Conservation (phyloP, 768 basidiomycete species). For the Pholiota molesta region DNA sequence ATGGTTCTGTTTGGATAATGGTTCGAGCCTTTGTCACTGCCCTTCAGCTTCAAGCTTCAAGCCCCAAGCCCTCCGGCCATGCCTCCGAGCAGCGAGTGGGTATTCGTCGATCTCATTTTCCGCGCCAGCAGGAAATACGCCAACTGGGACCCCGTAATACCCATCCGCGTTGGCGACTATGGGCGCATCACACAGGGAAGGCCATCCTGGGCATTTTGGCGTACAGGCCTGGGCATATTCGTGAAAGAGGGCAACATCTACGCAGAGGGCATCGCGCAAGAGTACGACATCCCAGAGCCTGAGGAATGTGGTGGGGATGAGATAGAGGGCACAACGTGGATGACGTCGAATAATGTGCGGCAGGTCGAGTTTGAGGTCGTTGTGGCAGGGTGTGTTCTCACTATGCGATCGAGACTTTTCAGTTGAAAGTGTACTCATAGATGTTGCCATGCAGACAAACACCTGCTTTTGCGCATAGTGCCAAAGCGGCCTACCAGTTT, state of each 20-base stretch:
- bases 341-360: background rate
- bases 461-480: background rate
- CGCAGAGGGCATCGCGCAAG: background rate
- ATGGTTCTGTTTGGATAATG: too few species aligned
- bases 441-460: background rate
- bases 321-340: background rate
- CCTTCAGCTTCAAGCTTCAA: too few species aligned
- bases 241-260: background rate
- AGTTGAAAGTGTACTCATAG: background rate
- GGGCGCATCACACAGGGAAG: constrained; percentile 28
- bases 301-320: background rate
- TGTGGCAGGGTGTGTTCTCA: background rate
- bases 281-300: background rate
- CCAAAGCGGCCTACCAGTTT: background rate
- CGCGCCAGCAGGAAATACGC: constrained; percentile 31
- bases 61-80: background rate
- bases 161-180: constrained; percentile 32
- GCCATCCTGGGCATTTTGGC: constrained; percentile 23
- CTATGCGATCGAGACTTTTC: background rate
- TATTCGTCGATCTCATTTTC: constrained; percentile 34
- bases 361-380: background rate
- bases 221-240: constrained; percentile 1
- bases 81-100: constrained; percentile 21
- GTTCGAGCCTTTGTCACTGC: too few species aligned
- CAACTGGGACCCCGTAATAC: constrained; percentile 35